These are phyloP conservation scores for Fistulinella prunicolor DNA, from an alignment of 768 basidiomycete species.

Conservation along the genomic window DNA sequence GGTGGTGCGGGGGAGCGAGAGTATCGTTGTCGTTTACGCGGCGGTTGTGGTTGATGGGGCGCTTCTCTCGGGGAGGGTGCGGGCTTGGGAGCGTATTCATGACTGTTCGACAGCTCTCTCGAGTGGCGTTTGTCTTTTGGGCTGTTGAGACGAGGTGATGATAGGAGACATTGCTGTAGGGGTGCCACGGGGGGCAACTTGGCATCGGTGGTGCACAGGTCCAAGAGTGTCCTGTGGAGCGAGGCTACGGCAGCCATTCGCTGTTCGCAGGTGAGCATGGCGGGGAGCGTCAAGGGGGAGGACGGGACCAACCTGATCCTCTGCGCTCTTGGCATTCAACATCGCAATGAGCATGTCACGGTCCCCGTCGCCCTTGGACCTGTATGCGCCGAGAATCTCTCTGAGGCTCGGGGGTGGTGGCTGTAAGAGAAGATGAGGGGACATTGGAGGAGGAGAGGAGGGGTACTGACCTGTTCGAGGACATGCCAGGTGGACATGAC, in stretches of 20 bases:
- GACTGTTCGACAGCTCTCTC: conserved; percentile 15
- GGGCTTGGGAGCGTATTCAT: conserved; percentile 12
- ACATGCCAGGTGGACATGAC: conserved; percentile 44
- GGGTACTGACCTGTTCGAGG: conserved; percentile 42
- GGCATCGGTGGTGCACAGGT: conserved; percentile 41
- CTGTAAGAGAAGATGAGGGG: conserved; percentile 35
- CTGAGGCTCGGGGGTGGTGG: conserved; percentile 76
- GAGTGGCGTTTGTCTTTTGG: conserved; percentile 22
- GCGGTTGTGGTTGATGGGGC: conserved; percentile 38
- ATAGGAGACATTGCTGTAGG: conserved; percentile 38
- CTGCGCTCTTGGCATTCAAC: conserved; percentile 88
- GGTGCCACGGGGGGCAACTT: conserved; percentile 30
- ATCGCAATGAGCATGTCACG: conserved; percentile 88
- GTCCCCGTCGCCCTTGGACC: conserved; percentile 84
- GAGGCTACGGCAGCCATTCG: conserved; percentile 69
- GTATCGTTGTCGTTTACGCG: conserved; percentile 61
- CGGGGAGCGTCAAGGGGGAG: conserved; percentile 2
- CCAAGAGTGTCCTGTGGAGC: conserved; percentile 69
- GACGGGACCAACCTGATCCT: conserved; percentile 71
- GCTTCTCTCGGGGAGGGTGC: conserved; percentile 23
- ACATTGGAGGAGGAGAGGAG: background rate
- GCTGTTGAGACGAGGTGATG: conserved; percentile 28
- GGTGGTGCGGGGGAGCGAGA: conserved; percentile 55
- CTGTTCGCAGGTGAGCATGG: conserved; percentile 35
- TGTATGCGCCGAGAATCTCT: conserved; percentile 86